phyloP scores from a whole-genome alignment of 148 eudicot genomes.

The Fagopyrum tataricum region DNA sequence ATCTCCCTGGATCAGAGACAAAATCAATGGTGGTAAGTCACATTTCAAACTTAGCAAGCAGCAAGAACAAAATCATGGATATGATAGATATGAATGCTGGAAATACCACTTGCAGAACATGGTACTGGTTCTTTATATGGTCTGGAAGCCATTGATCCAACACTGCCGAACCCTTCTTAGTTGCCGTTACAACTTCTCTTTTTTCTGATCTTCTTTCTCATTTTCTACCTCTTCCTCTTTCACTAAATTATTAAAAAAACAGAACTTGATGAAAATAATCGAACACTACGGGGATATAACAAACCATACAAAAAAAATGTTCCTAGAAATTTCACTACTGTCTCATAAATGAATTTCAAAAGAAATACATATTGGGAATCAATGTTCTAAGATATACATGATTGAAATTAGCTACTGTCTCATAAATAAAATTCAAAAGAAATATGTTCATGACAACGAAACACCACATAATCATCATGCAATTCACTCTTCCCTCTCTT shows the following conservation, averaged over 20 bases:
- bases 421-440: too few relatives aligned
- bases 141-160: slow-evolving; percentile 84
- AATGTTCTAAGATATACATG: too few relatives aligned
- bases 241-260: slow-evolving; percentile 16
- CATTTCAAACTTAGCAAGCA: background rate
- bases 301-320: too few relatives aligned
- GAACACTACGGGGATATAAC: slow-evolving; percentile 12
- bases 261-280: background rate
- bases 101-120: slow-evolving; percentile 71
- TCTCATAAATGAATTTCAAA: background rate
- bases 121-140: slow-evolving; percentile 60
- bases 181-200: slow-evolving; percentile 80
- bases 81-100: background rate
- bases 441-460: too few relatives aligned
- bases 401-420: too few relatives aligned
- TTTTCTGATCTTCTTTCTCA: slow-evolving; percentile 26
- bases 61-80: background rate
- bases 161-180: slow-evolving; percentile 91
- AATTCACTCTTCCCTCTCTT: too few relatives aligned
- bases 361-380: too few relatives aligned
- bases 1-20: slow-evolving; percentile 45
- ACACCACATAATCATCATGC: too few relatives aligned
- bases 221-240: slow-evolving; percentile 12
- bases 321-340: too few relatives aligned
- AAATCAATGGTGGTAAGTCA: background rate